Conservation (phyloP, 768 basidiomycete genomes). For the Phaffia tasmanica region DNA sequence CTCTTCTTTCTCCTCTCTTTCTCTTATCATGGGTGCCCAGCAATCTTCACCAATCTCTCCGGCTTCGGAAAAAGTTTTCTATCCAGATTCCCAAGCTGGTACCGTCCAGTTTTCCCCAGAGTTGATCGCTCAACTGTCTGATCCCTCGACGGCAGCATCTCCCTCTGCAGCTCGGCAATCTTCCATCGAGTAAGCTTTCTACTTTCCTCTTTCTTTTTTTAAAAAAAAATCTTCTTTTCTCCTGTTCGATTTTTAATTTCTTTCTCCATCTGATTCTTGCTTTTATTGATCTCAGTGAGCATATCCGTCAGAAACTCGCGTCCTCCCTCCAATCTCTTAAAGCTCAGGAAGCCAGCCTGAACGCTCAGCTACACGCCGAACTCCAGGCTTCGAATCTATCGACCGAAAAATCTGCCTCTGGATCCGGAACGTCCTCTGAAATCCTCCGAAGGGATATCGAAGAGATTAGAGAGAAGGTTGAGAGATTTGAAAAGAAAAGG, state of each 20-base stretch:
- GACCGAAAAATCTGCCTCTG: constrained; percentile 12
- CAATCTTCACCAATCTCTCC: constrained; percentile 7
- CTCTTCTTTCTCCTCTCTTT: not conserved
- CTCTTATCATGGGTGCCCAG: constrained; percentile 14
- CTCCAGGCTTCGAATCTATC: constrained; percentile 25
- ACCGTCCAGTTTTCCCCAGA: constrained; percentile 36
- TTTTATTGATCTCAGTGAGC: constrained; percentile 34
- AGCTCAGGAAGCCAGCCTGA: constrained; percentile 38
- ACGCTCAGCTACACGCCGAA: constrained; percentile 23
- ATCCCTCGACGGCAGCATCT: constrained; percentile 27
- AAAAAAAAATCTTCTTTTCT: too few species aligned
- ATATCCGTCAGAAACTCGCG: constrained; percentile 35
- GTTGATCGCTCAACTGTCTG: constrained; percentile 35
- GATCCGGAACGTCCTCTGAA: constrained; percentile 33
- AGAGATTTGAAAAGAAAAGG: constrained; percentile 32
- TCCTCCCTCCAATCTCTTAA: constrained; percentile 35
- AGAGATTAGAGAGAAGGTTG: constrained; percentile 37
- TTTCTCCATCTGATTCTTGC: not conserved
- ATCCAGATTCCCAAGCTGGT: constrained; percentile 17
- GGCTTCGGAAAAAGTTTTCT: constrained; percentile 15
- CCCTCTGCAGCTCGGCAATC: constrained; percentile 22
- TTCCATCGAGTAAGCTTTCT: constrained; percentile 18
- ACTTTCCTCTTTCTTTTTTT: not conserved
- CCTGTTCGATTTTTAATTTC: not conserved
- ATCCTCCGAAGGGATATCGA: constrained; percentile 37